Conservation (phyloP, 2,329 filamentous ascomycete genomes). For the Curvularia verruculosa region DNA sequence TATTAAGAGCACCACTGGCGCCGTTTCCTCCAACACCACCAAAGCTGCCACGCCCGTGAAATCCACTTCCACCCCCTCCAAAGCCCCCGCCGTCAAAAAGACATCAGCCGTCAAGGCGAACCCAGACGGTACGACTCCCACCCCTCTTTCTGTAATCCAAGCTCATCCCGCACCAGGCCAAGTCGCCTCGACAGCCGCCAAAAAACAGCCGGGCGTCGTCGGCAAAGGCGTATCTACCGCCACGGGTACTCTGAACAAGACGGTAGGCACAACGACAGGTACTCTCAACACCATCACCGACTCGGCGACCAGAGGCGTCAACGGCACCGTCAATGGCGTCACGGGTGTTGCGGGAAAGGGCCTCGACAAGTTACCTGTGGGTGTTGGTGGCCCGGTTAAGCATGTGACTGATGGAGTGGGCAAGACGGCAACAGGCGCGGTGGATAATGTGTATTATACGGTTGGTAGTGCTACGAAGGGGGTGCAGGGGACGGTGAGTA, state of each 20-base stretch:
- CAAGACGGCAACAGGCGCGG: conserved; percentile 51
- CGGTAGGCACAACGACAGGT: conserved; percentile 43
- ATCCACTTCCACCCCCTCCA: conserved; percentile 1
- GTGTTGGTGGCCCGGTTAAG: conserved; percentile 47
- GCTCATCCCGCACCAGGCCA: conserved; percentile 37
- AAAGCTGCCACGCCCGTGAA: conserved; percentile 22
- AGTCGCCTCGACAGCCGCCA: conserved; percentile 17
- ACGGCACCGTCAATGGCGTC: conserved; percentile 44
- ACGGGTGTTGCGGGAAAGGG: conserved; percentile 49
- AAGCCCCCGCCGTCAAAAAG: conserved; percentile 36
- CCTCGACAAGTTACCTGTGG: conserved; percentile 42
- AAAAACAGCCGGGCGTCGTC: conserved; percentile 45
- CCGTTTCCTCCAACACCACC: conserved; percentile 8
- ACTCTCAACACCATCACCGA: conserved; percentile 47
- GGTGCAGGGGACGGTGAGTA: conserved; percentile 51
- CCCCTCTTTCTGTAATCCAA: conserved; percentile 32
- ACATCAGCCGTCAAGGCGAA: conserved; percentile 24
- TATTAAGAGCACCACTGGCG: conserved; percentile 22
- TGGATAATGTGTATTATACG: conserved; percentile 51
- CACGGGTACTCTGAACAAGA: conserved; percentile 45
- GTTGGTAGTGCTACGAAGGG: conserved; percentile 50
- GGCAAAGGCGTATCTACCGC: conserved; percentile 43
- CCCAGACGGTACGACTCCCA: conserved; percentile 38
- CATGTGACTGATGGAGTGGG: conserved; percentile 51
- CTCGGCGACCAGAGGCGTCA: conserved; percentile 47